Evolutionary conservation across 73 alveolate genomes (phyloP).

Genomic region (Tetrahymena malaccensis): DNA sequence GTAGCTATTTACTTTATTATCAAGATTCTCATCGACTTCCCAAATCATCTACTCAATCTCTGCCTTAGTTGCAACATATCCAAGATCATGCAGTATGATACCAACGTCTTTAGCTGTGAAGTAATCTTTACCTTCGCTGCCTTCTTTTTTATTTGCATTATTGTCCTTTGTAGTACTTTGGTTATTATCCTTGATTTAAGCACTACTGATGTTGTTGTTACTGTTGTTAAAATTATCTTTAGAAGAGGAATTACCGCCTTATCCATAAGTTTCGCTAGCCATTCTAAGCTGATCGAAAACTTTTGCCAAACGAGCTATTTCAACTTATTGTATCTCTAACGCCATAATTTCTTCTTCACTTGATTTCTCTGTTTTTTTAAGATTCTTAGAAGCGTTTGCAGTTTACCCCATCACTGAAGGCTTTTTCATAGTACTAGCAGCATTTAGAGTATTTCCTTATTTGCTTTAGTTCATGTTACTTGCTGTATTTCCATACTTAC

Average conservation of each 20-base stretch:
- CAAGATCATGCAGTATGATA: not conserved
- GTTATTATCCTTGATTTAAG: constrained; percentile 1
- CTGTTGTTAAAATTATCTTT: not conserved
- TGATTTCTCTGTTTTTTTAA: not conserved
- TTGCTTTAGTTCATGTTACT: not conserved
- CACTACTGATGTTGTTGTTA: constrained; percentile 2
- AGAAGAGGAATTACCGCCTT: not conserved
- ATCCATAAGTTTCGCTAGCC: not conserved
- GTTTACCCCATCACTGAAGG: not conserved
- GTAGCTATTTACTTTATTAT: constrained; percentile 48
- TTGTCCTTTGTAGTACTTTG: not conserved
- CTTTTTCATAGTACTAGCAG: not conserved
- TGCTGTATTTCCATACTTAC: not conserved
- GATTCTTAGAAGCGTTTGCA: not conserved
- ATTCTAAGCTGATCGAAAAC: constrained; percentile 9
- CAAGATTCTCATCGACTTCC: constrained; percentile 71
- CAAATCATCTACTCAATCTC: constrained; percentile 67
- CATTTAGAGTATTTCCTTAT: not conserved
- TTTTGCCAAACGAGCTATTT: constrained; percentile 3
- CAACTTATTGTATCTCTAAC: constrained; percentile 10
- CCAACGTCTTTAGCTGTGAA: constrained; percentile 8
- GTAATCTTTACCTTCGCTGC: not conserved
- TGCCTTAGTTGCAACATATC: constrained; percentile 22
- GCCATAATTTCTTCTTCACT: constrained; percentile 35
- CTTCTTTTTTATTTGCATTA: constrained; percentile 24